Conservation (phyloP, 2,329 filamentous ascomycete species). For the Diaporthe longicolla region DNA sequence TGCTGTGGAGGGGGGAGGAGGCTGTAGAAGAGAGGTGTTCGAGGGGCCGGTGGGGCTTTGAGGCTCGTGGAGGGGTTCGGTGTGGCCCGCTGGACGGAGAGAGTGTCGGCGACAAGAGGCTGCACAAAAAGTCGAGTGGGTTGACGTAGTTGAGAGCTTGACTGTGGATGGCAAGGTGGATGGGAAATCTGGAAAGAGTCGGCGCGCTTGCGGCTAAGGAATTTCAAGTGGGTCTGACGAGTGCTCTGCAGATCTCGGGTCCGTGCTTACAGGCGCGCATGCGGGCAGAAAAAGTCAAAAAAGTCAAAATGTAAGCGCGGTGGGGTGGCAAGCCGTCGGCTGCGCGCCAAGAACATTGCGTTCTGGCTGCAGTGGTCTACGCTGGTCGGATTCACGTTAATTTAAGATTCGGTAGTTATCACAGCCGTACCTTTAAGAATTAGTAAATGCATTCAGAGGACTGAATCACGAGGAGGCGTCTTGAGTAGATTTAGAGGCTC, state of each 20-base stretch:
- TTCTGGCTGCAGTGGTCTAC: not conserved
- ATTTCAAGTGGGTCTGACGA: slow-evolving; percentile 29
- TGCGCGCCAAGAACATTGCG: not conserved
- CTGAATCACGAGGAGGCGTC: too few species aligned
- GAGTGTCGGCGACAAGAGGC: not conserved
- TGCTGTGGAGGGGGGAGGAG: not conserved
- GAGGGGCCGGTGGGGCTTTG: not conserved
- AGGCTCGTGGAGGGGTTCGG: not conserved
- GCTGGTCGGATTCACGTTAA: not conserved
- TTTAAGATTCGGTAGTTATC: too few species aligned
- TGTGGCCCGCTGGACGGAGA: not conserved
- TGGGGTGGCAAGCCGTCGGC: not conserved
- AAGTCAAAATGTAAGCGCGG: slow-evolving; percentile 19
- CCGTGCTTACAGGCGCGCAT: slow-evolving; percentile 1
- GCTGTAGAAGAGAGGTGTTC: not conserved
- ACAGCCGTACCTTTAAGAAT: not conserved
- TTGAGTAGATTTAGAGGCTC: too few species aligned
- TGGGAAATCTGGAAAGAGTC: slow-evolving; percentile 25
- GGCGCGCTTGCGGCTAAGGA: slow-evolving; percentile 34
- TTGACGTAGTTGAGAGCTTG: slow-evolving; percentile 19
- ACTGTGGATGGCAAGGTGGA: slow-evolving; percentile 12
- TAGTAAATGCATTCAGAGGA: too few species aligned
- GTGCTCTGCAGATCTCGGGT: slow-evolving; percentile 6
- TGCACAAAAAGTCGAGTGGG: not conserved
- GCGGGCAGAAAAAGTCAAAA: slow-evolving; percentile 16